Evolutionary conservation across 192 early-diverging fungal genomes (phyloP).

Genomic region (Coemansia sp.): DNA sequence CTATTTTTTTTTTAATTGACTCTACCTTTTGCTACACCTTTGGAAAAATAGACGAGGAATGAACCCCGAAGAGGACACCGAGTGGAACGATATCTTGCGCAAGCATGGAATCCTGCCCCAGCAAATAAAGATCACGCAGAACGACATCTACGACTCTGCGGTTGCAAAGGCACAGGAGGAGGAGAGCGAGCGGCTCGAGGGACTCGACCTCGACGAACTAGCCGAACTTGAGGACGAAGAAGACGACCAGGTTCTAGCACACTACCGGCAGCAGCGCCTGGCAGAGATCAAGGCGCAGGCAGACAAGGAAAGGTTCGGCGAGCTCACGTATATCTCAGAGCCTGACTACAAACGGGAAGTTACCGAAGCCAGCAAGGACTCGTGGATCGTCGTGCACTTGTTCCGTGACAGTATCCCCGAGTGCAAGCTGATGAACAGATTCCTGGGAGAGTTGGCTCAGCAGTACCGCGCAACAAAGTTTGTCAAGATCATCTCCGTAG

Average conservation of each 20-base stretch:
- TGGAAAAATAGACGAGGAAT: conserved; percentile 22
- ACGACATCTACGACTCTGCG: conserved; percentile 51
- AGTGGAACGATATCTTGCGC: conserved; percentile 94
- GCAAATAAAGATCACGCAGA: conserved; percentile 61
- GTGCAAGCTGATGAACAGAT: conserved; percentile 80
- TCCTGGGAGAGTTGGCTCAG: conserved; percentile 59
- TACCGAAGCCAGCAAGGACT: conserved; percentile 82
- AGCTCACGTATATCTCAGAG: conserved; percentile 84
- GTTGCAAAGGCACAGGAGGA: conserved; percentile 55
- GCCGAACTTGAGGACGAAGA: conserved; percentile 93
- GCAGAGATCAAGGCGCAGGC: conserved; percentile 78
- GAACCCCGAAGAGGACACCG: conserved; percentile 67
- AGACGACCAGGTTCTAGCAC: conserved; percentile 80
- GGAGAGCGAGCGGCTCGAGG: conserved; percentile 67
- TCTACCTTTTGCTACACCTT: too few relatives aligned
- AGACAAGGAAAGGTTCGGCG: conserved; percentile 78
- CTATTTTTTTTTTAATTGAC: too few relatives aligned
- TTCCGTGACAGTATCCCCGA: conserved; percentile 70
- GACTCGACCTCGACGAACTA: conserved; percentile 78
- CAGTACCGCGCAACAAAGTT: conserved; percentile 91
- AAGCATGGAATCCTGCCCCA: conserved; percentile 86
- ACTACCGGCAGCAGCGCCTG: conserved; percentile 78
- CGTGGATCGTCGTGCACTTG: conserved; percentile 59
- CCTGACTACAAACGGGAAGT: conserved; percentile 89
- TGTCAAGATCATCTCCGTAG: conserved; percentile 86